phyloP scores from a whole-genome alignment of 2,329 filamentous ascomycete genomes.

The Cytospora schulzeri region DNA sequence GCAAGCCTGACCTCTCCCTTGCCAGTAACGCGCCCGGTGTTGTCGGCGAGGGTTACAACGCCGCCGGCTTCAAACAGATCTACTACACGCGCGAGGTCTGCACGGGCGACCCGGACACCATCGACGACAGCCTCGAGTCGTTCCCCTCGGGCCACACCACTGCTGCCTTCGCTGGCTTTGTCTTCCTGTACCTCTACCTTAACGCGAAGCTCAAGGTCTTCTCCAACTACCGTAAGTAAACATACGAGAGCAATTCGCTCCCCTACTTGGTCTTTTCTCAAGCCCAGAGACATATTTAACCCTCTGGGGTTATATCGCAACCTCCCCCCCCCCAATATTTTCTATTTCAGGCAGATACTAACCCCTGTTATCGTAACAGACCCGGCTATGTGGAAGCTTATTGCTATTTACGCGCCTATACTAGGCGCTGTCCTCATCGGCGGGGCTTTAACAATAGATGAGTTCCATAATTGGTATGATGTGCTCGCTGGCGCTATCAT shows the following conservation, averaged over 20 bases:
- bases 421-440: constrained; percentile 69
- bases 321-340: too few relatives aligned
- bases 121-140: constrained; percentile 70
- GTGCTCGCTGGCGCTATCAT: constrained; percentile 67
- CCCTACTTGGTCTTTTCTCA: too few relatives aligned
- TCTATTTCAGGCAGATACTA: too few relatives aligned
- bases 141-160: constrained; percentile 76
- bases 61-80: constrained; percentile 51
- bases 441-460: constrained; percentile 70
- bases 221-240: constrained; percentile 70
- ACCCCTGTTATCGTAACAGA: too few relatives aligned
- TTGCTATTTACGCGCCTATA: constrained; percentile 65
- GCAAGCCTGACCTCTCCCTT: constrained; percentile 60
- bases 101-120: constrained; percentile 64
- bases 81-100: constrained; percentile 73
- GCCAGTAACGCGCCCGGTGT: constrained; percentile 46
- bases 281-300: too few relatives aligned
- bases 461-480: constrained; percentile 78
- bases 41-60: constrained; percentile 46
- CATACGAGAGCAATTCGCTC: too few relatives aligned
- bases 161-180: constrained; percentile 71
- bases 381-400: constrained; percentile 72
- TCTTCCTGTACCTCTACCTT: constrained; percentile 72
- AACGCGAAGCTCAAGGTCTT: constrained; percentile 80
- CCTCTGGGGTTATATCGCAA: too few relatives aligned